phyloP scores from a whole-genome alignment of 306 rosid genomes.

The Trifolium repens region DNA sequence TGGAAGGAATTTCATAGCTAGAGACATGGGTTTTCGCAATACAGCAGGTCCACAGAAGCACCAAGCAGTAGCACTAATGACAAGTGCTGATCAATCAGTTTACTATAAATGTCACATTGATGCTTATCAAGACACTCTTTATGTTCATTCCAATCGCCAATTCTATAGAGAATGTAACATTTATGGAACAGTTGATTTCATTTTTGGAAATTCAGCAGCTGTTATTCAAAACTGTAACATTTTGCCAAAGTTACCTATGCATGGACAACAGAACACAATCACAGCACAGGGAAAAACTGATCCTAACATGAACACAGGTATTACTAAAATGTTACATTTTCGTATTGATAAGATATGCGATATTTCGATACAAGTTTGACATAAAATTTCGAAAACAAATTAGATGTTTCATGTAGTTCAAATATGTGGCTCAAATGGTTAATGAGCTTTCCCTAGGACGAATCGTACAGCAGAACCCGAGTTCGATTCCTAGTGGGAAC shows the following conservation, averaged over 20 bases:
- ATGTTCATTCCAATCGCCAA: constrained; percentile 66
- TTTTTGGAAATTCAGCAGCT: constrained; percentile 76
- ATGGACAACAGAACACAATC: constrained; percentile 71
- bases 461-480: no score
- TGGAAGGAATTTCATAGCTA: constrained; percentile 65
- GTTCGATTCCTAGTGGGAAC: no score
- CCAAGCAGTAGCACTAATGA: constrained; percentile 85
- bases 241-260: constrained; percentile 59
- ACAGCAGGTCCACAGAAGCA: constrained; percentile 73
- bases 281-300: constrained; percentile 77
- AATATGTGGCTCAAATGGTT: no score
- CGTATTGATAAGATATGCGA: neutral
- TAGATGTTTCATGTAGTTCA: neutral
- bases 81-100: constrained; percentile 61
- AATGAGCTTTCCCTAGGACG: no score
- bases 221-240: constrained; percentile 66
- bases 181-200: constrained; percentile 77
- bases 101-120: constrained; percentile 64
- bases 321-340: neutral
- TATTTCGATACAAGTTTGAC: neutral
- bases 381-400: no score
- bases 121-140: constrained; percentile 76
- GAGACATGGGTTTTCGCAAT: constrained; percentile 71
- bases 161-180: constrained; percentile 72
- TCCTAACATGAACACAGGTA: constrained; percentile 72